phyloP scores from a whole-genome alignment of 208 protist genomes.

The Trypanosomatidae sp. region DNA sequence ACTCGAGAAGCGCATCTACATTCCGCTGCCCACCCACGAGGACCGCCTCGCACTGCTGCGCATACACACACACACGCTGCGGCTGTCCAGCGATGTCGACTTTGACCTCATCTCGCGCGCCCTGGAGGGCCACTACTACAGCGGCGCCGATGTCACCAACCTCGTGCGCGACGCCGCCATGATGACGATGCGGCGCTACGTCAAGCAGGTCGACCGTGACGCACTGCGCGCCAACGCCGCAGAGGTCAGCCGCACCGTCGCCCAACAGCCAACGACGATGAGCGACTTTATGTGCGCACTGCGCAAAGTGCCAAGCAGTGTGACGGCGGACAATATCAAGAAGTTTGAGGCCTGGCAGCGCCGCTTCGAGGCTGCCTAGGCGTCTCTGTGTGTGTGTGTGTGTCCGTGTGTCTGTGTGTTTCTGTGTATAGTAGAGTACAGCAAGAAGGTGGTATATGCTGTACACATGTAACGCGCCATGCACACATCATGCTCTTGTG shows the following conservation, averaged over 20 bases:
- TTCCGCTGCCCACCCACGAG: constrained; percentile 65
- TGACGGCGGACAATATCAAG: constrained; percentile 73
- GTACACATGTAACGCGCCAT: too few relatives aligned
- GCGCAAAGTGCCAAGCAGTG: constrained; percentile 76
- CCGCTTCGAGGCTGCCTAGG: too few relatives aligned
- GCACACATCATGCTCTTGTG: too few relatives aligned
- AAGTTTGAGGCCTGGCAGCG: constrained; percentile 85
- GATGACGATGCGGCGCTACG: constrained; percentile 87
- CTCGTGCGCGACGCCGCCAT: constrained; percentile 87
- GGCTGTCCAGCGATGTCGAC: constrained; percentile 59
- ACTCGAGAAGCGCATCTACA: constrained; percentile 90
- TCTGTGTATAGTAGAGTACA: too few relatives aligned
- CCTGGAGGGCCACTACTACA: constrained; percentile 82
- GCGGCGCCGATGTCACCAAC: constrained; percentile 85
- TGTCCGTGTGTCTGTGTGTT: too few relatives aligned
- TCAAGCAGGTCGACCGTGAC: constrained; percentile 65
- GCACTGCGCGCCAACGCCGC: constrained; percentile 54
- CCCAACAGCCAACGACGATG: constrained; percentile 76
- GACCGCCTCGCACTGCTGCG: constrained; percentile 74
- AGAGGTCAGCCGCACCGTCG: constrained; percentile 66
- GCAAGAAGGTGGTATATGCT: too few relatives aligned
- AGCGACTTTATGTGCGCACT: constrained; percentile 69
- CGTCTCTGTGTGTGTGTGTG: too few relatives aligned
- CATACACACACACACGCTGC: constrained; percentile 67
- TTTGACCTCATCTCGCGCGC: constrained; percentile 55